phyloP scores from a whole-genome alignment of 805 yeast species.

The Kuraishia floccosa region DNA sequence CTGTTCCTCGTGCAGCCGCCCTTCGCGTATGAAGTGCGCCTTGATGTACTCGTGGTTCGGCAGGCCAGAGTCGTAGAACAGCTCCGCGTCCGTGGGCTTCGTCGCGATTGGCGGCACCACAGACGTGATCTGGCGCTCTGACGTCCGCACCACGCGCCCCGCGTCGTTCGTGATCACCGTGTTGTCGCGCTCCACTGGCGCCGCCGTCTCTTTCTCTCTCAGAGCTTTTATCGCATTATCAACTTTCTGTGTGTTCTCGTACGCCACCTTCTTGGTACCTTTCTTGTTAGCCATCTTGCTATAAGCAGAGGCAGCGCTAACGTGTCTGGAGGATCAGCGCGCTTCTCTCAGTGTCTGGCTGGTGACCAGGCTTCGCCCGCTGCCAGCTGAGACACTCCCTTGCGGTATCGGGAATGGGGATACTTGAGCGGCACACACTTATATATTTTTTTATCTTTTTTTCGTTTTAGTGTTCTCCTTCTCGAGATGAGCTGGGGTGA shows the following conservation, averaged over 20 bases:
- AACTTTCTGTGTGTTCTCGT: constrained; percentile 42
- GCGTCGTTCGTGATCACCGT: constrained; percentile 41
- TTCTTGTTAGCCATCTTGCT: too few species aligned
- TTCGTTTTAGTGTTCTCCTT: too few species aligned
- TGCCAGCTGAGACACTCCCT: background rate
- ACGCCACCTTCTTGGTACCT: constrained; percentile 12
- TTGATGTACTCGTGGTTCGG: constrained; percentile 67
- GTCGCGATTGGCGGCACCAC: constrained; percentile 60
- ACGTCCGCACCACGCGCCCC: constrained; percentile 44
- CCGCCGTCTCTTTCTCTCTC: constrained; percentile 23
- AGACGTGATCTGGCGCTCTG: constrained; percentile 39
- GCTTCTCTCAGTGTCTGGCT: too few species aligned
- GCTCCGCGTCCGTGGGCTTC: constrained; percentile 55
- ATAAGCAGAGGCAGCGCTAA: too few species aligned
- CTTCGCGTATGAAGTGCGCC: constrained; percentile 71
- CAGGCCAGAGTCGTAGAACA: constrained; percentile 50
- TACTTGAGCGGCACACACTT: background rate
- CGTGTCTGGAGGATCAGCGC: too few species aligned
- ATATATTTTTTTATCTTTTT: background rate
- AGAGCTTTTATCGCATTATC: constrained; percentile 57
- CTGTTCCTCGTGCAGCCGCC: constrained; percentile 64
- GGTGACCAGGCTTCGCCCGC: background rate
- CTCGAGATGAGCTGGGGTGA: background rate
- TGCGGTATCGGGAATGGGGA: background rate
- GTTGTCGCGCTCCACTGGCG: constrained; percentile 19